Evolutionary conservation across 108 stramenopile species (phyloP), one percentile per base, ranked within the genome.

Genomic region (Aurantiochytrium sp.): DNA sequence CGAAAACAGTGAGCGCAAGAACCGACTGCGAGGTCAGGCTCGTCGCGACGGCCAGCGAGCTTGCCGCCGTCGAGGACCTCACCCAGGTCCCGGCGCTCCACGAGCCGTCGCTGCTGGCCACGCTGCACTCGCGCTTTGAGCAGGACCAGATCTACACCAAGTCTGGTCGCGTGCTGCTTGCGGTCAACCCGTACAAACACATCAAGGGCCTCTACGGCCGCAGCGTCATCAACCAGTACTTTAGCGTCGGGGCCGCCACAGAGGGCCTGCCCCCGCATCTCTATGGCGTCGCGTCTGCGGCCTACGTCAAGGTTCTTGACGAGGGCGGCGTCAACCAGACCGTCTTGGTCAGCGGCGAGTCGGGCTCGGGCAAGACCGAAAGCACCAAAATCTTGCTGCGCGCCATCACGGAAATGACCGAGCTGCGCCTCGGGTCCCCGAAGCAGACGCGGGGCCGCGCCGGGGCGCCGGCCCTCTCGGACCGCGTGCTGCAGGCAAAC

Each of bases 151-250:
- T 97, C 86, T 97, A 98, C 87, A 98, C 98, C n/a, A 90, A 91
- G 55, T 96, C 96, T 0, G 98, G 98, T 21, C 89, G 94, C 68
- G 95, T 97, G 39, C 91, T 97, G 34, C 85, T 98, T 48, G 96
- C 96, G 27, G 88, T 97, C 69, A 98, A 98, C 93, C 97, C 98
- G 5, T 97, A 96, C 92, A 94, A 96, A 88, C 93, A 95, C 31
- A 89, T 98, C 85, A 95, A 81, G 32, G 73, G 95, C 4, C 89
- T 98, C n/a, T 99, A 99, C 90, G 93, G 95, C 4, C 91, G 90
- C 88, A 95, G 95, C 91, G 93, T 96, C 90, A 54, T 93, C 12
- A 87, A 55, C 21, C 45, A 55, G 22, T 93, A 94, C 89, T 91
- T 88, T 88, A 3, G 27, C 31, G 55, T 12, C 39, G 89, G 88